Evolutionary conservation across 2,329 filamentous ascomycete species (phyloP), one percentile per base, ranked within the genome.

Genomic region (Ploettnerulaceae sp.): DNA sequence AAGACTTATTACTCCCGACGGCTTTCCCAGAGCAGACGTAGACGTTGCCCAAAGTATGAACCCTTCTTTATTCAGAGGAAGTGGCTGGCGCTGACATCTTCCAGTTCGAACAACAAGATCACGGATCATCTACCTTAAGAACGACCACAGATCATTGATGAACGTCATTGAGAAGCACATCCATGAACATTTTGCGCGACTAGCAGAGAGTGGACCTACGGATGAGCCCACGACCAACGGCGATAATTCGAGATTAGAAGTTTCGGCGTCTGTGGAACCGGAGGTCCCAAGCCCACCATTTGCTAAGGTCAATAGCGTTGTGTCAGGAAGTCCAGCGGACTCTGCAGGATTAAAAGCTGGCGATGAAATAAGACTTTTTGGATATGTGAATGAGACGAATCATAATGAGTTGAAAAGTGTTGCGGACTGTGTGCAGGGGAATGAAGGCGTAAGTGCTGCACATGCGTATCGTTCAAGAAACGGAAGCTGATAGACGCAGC

Each of bases 141-240:
- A 96, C 63, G 93, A 98, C 67, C 91, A 95, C 71, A 96, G 94
- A 64, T 81, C 82, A 29, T 70, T 96, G 33, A 96, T 97, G 89
- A 69, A 70, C 48, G 73, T 76, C 48, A 84, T 97, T 57, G 93
- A 97, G 66, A 83, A 83, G 61, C 82, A 82, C 36, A 76, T 98
- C n/a, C 89, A 97, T 63, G 82, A 86, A 56, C 86, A 93, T 63
- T 95, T 97, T 65, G 89, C 89, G n/a, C 74, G 77, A 53, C 73
- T 79, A 51, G 69, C 71, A 20, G 69, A 75, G 43, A 66, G 70
- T 37, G 63, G 52, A 57, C 32, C 54, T 52, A 52, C 48, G 52
- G 57, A 57, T 28, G 53, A 55, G 25, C 48, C 64, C 28, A 40
- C 45, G 45, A 54, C 52, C 45, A 54, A 39, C 48, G 35, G 52